A percentile compares a stretch with the other conserved stretches of the same genome.
These are phyloP conservation scores for Yamadazyma sp. DNA, from an alignment of 805 yeast species.

Conservation along the genomic window DNA sequence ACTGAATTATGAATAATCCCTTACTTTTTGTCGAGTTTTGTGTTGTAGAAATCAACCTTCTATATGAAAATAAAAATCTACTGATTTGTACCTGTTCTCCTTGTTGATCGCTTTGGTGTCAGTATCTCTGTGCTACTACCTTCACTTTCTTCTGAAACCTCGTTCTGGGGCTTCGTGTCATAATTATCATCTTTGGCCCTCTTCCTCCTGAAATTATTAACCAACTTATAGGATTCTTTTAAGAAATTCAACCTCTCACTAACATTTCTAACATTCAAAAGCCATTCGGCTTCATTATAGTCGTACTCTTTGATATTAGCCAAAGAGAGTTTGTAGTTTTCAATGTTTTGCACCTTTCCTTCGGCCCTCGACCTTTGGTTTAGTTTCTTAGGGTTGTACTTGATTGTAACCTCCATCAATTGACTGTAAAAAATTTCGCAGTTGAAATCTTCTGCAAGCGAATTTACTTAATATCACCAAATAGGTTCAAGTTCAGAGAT, in stretches of 20 bases:
- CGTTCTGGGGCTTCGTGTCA: constrained; percentile 2
- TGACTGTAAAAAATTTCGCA: too few relatives aligned
- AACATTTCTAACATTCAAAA: constrained; percentile 19
- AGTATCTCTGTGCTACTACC: constrained; percentile 8
- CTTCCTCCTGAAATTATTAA: constrained; percentile 19
- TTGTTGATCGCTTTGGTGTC: neutral
- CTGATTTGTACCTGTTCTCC: too few relatives aligned
- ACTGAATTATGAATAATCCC: too few relatives aligned
- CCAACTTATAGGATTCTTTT: constrained; percentile 24
- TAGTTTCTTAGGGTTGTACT: constrained; percentile 5
- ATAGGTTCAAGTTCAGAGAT: too few relatives aligned
- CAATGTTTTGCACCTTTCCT: constrained; percentile 2
- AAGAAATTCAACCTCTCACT: constrained; percentile 26
- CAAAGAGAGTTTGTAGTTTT: constrained; percentile 7
- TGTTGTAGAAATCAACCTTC: too few relatives aligned
- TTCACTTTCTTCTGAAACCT: constrained; percentile 11
- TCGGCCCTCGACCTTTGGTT: neutral
- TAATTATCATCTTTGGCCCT: neutral
- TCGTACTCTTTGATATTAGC: constrained; percentile 6
- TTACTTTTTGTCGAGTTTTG: too few relatives aligned
- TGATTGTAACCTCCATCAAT: constrained; percentile 6
- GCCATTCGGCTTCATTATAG: constrained; percentile 18
- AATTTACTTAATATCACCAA: too few relatives aligned
- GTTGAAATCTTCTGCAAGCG: too few relatives aligned
- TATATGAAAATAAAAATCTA: too few relatives aligned